Conservation (phyloP, 2,329 filamentous ascomycete species). For the Stagonosporopsis vannaccii region DNA sequence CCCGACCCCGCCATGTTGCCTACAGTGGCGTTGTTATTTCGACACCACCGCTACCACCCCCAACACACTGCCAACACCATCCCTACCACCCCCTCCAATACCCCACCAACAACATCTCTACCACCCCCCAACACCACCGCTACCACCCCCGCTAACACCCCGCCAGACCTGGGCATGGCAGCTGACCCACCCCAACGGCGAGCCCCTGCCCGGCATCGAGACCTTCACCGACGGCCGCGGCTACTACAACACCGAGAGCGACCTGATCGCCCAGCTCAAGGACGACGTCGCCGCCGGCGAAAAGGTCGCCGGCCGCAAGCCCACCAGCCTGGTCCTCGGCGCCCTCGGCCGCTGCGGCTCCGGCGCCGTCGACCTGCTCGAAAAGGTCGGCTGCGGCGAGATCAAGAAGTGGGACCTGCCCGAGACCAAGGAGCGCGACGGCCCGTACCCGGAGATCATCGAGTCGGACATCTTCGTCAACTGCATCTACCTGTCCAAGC, state of each 20-base stretch:
- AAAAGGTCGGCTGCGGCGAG: conserved; percentile 74
- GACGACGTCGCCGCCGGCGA: conserved; percentile 71
- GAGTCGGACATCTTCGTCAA: conserved; percentile 63
- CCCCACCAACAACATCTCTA: too few species aligned
- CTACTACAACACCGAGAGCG: conserved; percentile 75
- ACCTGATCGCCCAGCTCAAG: conserved; percentile 77
- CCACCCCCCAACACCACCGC: too few species aligned
- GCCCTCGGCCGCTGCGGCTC: conserved; percentile 79
- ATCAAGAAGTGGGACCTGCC: conserved; percentile 80
- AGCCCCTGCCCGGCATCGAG: conserved; percentile 70
- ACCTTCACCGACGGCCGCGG: conserved; percentile 58
- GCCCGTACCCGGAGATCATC: conserved; percentile 80
- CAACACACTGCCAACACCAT: too few species aligned
- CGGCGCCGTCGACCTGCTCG: conserved; percentile 82
- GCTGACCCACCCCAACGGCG: conserved; percentile 70
- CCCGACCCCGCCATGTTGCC: too few species aligned
- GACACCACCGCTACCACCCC: too few species aligned
- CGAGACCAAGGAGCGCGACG: conserved; percentile 71
- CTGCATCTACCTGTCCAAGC: conserved; percentile 77
- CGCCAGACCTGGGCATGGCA: conserved; percentile 82
- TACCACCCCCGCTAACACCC: too few species aligned
- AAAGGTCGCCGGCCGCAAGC: conserved; percentile 71
- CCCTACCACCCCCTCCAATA: too few species aligned
- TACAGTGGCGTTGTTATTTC: too few species aligned
- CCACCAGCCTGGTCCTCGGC: conserved; percentile 83